phyloP scores from a whole-genome alignment of 2,329 filamentous ascomycete species.

The Penicillium nordicum region DNA sequence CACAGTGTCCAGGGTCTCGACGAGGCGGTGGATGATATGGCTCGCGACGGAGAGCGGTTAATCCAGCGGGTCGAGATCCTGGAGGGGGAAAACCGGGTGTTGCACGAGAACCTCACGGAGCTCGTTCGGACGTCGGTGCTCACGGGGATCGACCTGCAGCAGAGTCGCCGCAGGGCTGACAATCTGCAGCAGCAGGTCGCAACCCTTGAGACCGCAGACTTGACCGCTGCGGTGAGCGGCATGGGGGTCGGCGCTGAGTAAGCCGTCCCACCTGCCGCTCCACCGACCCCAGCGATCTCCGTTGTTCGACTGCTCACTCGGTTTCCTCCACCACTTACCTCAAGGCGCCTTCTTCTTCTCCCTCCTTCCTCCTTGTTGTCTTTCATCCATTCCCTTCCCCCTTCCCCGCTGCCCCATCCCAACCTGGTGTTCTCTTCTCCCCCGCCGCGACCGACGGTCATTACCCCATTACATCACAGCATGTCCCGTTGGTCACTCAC shows the following conservation, averaged over 20 bases:
- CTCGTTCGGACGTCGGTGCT: no score
- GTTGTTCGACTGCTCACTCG: background rate
- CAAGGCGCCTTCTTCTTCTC: background rate
- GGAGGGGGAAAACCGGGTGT: no score
- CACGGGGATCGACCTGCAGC: no score
- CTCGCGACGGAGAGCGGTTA: no score
- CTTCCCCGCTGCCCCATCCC: background rate
- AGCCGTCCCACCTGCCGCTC: background rate
- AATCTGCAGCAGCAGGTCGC: no score
- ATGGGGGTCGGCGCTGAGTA: background rate
- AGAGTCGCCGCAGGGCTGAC: no score
- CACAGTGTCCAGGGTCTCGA: no score
- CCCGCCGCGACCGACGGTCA: background rate
- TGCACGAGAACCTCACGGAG: no score
- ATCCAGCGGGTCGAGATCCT: no score
- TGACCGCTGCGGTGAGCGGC: rapidly evolving
- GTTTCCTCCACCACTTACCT: no score
- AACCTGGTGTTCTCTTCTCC: background rate
- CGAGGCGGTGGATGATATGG: no score
- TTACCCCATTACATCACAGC: background rate
- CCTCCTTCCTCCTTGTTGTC: background rate
- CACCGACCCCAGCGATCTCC: background rate
- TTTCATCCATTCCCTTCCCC: background rate
- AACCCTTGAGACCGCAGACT: no score
- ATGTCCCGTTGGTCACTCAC: background rate